A percentile compares a stretch with the other conserved stretches of the same genome.
Evolutionary conservation across 306 rosid genomes (phyloP).

Genomic region (Oxytropis ochrocephala): DNA sequence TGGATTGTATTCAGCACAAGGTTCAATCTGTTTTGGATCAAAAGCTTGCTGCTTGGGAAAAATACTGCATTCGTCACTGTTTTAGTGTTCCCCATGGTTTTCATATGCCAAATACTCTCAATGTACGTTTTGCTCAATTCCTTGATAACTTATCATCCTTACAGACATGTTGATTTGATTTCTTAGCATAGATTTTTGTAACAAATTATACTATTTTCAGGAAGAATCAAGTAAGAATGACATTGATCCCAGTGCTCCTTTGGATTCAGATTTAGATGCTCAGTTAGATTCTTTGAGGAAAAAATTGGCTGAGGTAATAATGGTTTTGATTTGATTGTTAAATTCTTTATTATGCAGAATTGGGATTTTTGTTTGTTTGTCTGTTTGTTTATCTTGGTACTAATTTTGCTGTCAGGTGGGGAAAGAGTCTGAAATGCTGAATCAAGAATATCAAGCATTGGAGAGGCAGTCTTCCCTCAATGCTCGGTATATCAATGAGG

Average conservation of each 20-base stretch:
- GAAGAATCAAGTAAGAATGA: constrained; percentile 34
- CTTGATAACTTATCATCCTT: not conserved
- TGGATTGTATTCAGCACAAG: constrained; percentile 32
- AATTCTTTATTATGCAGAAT: not conserved
- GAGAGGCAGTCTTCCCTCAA: constrained; percentile 41
- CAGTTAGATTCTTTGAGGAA: constrained; percentile 60
- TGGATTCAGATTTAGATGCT: constrained; percentile 50
- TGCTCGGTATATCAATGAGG: constrained; percentile 49
- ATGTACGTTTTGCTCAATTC: constrained; percentile 33
- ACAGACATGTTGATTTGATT: not conserved
- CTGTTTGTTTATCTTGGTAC: not conserved
- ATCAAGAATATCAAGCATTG: constrained; percentile 55
- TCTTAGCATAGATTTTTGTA: not conserved
- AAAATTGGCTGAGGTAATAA: constrained; percentile 45
- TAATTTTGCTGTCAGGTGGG: constrained; percentile 43
- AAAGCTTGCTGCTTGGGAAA: constrained; percentile 71
- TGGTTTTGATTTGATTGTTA: not conserved
- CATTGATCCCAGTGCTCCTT: constrained; percentile 17
- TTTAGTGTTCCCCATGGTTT: constrained; percentile 69
- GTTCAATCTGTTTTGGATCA: constrained; percentile 58
- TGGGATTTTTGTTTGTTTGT: not conserved
- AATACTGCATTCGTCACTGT: constrained; percentile 57
- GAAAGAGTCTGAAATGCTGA: constrained; percentile 54
- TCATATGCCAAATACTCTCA: constrained; percentile 31
- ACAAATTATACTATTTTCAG: constrained; percentile 30